Percentiles rank a stretch among this genome's conserved stretches.
Evolutionary conservation across 352 stramenopile genomes (phyloP).

Genomic region (Elongisporangium undulatum): DNA sequence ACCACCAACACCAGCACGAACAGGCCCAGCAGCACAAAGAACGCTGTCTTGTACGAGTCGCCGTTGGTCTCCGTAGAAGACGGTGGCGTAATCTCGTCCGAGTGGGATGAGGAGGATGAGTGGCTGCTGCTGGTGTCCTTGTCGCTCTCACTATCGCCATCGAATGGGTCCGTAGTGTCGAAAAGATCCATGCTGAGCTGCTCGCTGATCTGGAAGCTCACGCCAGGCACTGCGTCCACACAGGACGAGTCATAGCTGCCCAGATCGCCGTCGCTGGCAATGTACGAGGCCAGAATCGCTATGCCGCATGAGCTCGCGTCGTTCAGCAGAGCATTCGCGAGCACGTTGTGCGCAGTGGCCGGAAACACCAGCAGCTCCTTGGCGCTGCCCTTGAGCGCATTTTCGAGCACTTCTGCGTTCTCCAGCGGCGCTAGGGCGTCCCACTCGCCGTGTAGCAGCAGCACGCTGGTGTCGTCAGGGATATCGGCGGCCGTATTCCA

Average conservation of each 20-base stretch:
- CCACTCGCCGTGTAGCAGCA: slow-evolving; percentile 46
- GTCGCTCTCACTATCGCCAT: slow-evolving; percentile 22
- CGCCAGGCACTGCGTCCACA: slow-evolving; percentile 22
- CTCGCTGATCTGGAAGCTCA: slow-evolving; percentile 29
- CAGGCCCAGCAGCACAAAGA: slow-evolving; percentile 21
- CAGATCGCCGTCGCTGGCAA: slow-evolving; percentile 37
- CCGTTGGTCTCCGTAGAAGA: slow-evolving; percentile 11
- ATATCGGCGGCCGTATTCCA: slow-evolving; percentile 27
- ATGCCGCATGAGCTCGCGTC: slow-evolving; percentile 40
- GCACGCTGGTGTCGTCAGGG: slow-evolving; percentile 30
- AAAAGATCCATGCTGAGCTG: slow-evolving; percentile 33
- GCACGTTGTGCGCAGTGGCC: slow-evolving; percentile 33
- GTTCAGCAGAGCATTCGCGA: slow-evolving; percentile 21
- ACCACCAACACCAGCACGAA: slow-evolving; percentile 10
- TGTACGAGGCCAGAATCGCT: slow-evolving; percentile 54
- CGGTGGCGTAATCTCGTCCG: slow-evolving; percentile 9
- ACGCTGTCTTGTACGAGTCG: slow-evolving; percentile 21
- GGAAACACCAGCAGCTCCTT: slow-evolving; percentile 50
- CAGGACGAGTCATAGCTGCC: slow-evolving; percentile 51
- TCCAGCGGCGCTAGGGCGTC: slow-evolving; percentile 36
- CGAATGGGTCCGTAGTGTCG: slow-evolving; percentile 38
- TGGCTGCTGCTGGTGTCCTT: slow-evolving; percentile 7
- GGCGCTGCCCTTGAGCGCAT: slow-evolving; percentile 22
- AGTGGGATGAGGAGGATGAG: slow-evolving; percentile 8
- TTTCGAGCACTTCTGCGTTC: slow-evolving; percentile 38